A percentile compares a stretch with the other conserved stretches of the same genome.
These are phyloP conservation scores for Mallotus japonicus DNA, from an alignment of 441 rosid species.

Conservation along the genomic window DNA sequence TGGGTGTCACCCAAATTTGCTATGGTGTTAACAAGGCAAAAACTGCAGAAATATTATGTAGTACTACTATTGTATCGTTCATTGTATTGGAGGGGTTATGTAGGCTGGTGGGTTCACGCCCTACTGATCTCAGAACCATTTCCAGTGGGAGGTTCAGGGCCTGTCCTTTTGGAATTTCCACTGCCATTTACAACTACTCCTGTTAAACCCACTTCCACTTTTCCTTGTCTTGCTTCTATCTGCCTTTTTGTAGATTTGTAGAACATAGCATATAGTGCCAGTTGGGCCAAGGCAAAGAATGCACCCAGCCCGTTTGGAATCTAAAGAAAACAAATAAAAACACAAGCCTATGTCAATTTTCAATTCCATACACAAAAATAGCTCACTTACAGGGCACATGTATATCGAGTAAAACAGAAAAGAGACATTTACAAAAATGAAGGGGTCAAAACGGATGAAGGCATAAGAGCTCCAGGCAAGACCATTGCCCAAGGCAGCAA, in stretches of 20 bases:
- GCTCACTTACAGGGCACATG: too few relatives aligned
- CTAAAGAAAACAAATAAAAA: conserved; percentile 1
- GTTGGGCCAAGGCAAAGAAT: conserved; percentile 44
- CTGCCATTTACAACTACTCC: conserved; percentile 25
- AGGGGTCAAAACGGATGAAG: conserved; percentile 66
- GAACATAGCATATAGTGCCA: conserved; percentile 47
- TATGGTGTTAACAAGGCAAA: too few relatives aligned
- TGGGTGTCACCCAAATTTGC: neutral
- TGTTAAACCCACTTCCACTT: conserved; percentile 32
- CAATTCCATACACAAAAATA: too few relatives aligned
- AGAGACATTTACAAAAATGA: conserved; percentile 48
- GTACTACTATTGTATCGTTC: too few relatives aligned
- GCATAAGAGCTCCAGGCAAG: conserved; percentile 74
- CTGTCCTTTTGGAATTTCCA: conserved; percentile 18
- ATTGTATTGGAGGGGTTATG: too few relatives aligned
- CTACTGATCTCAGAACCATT: neutral
- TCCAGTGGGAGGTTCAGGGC: neutral
- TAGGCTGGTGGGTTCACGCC: neutral
- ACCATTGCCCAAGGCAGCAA: conserved; percentile 67
- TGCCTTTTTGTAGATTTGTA: conserved; percentile 51
- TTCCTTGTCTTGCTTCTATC: conserved; percentile 35
- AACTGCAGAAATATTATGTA: too few relatives aligned
- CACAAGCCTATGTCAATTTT: neutral
- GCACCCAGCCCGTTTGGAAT: conserved; percentile 57
- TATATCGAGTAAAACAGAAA: too few relatives aligned